These are phyloP conservation scores for Wickerhamomyces queroliae DNA, from an alignment of 805 yeast genomes.

Conservation along the genomic window DNA sequence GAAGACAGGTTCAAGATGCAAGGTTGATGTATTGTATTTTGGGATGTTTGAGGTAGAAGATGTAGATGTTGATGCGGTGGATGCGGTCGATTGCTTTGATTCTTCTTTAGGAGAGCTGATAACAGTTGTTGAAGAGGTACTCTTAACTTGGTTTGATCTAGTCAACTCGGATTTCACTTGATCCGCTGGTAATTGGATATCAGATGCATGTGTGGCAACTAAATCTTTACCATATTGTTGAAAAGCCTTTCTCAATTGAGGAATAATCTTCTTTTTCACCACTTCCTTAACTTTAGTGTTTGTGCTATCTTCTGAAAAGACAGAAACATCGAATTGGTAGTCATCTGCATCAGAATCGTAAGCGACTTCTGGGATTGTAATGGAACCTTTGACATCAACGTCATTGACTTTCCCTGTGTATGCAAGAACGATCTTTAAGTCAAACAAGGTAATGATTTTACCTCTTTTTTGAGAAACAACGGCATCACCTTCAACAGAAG, in stretches of 20 bases:
- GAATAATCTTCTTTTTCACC: conserved; percentile 50
- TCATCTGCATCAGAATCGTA: conserved; percentile 87
- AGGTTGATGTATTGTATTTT: conserved; percentile 73
- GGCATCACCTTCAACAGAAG: conserved; percentile 82
- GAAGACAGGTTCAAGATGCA: conserved; percentile 74
- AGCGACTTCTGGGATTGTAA: conserved; percentile 86
- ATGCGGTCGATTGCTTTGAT: conserved; percentile 1
- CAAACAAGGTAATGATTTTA: conserved; percentile 87
- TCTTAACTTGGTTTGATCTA: conserved; percentile 38
- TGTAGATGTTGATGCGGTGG: conserved; percentile 6
- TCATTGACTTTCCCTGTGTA: conserved; percentile 43
- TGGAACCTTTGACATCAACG: conserved; percentile 56
- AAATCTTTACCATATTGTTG: conserved; percentile 71
- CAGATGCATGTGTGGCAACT: conserved; percentile 70
- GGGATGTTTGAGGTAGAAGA: conserved; percentile 32
- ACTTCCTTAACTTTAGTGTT: conserved; percentile 45
- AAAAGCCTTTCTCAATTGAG: conserved; percentile 58
- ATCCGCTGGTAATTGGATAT: conserved; percentile 75
- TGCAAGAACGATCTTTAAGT: conserved; percentile 60
- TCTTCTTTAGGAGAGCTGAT: conserved; percentile 5
- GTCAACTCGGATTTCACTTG: conserved; percentile 56
- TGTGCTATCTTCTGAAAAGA: conserved; percentile 51
- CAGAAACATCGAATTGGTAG: conserved; percentile 73
- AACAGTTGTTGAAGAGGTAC: conserved; percentile 4
- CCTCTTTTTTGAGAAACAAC: conserved; percentile 98